Evolutionary conservation across 2,329 filamentous ascomycete genomes (phyloP).

Genomic region (Penicillium sp.): DNA sequence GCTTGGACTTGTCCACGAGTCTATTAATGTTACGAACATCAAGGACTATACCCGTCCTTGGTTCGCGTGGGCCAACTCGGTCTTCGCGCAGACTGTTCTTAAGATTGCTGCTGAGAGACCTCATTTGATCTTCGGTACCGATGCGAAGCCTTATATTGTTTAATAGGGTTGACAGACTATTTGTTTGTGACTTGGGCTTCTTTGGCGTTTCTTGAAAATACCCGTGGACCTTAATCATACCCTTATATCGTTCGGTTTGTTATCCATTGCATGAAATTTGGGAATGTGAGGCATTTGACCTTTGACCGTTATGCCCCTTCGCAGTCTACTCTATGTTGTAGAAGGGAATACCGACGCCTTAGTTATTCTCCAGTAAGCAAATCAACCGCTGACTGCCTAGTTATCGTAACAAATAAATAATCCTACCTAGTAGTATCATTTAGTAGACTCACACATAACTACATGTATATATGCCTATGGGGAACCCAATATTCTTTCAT

Average conservation of each 20-base stretch:
- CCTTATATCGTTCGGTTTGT: background rate
- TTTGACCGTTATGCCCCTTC: too few species aligned
- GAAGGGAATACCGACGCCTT: background rate
- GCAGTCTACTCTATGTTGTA: background rate
- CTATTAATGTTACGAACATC: slow-evolving; percentile 67
- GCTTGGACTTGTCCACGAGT: slow-evolving; percentile 83
- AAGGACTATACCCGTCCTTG: slow-evolving; percentile 73
- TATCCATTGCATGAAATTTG: background rate
- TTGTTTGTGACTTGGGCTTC: background rate
- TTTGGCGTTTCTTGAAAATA: background rate
- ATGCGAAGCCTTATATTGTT: slow-evolving; percentile 31
- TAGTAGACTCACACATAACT: too few species aligned
- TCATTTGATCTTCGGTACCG: slow-evolving; percentile 68
- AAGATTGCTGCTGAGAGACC: slow-evolving; percentile 84
- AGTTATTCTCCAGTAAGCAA: too few species aligned
- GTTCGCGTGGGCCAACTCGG: slow-evolving; percentile 97
- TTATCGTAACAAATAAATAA: too few species aligned
- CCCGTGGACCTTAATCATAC: background rate
- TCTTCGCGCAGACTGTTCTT: slow-evolving; percentile 85
- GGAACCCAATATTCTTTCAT: background rate
- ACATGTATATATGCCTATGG: too few species aligned
- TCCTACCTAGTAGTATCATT: too few species aligned
- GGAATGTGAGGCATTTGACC: too few species aligned
- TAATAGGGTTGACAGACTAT: background rate
- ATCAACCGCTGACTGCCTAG: too few species aligned